A percentile compares a stretch with the other conserved stretches of the same genome.
Conservation (phyloP, 345 rosid species). For the Dimocarpus longan region DNA sequence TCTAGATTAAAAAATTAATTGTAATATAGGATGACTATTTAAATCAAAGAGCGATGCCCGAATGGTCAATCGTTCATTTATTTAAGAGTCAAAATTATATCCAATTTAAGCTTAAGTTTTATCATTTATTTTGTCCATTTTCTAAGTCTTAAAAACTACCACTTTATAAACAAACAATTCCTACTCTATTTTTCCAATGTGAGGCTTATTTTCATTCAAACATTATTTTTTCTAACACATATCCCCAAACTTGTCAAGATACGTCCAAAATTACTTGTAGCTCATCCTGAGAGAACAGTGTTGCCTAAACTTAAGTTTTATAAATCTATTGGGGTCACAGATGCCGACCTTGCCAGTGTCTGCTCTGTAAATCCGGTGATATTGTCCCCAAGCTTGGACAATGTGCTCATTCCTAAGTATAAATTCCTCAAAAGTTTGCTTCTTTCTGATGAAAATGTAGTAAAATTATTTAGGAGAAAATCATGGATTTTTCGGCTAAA, state of each 20-base stretch:
- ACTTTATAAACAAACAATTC: too few relatives aligned
- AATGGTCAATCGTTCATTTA: too few relatives aligned
- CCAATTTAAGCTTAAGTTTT: too few relatives aligned
- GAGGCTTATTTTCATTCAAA: too few relatives aligned
- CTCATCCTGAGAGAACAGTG: conserved; percentile 34
- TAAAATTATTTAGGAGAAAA: conserved; percentile 26
- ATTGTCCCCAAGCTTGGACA: conserved; percentile 38
- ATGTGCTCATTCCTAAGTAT: conserved; percentile 42
- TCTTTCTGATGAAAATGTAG: conserved; percentile 34
- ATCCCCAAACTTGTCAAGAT: conserved; percentile 37
- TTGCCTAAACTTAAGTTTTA: conserved; percentile 48
- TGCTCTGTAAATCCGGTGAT: conserved; percentile 35
- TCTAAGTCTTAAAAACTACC: too few relatives aligned
- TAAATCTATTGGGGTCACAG: conserved; percentile 39
- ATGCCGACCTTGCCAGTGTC: conserved; percentile 29
- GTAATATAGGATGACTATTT: too few relatives aligned
- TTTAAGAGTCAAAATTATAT: too few relatives aligned
- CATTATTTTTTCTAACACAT: too few relatives aligned
- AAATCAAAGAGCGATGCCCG: too few relatives aligned
- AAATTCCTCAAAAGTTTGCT: conserved; percentile 40
- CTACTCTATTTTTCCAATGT: too few relatives aligned
- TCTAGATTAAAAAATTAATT: too few relatives aligned
- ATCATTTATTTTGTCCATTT: too few relatives aligned
- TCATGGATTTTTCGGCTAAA: neutral
- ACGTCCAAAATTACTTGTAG: conserved; percentile 38